phyloP scores from a whole-genome alignment of 2,329 filamentous ascomycete genomes.

The Coleophoma eucalyptorum region DNA sequence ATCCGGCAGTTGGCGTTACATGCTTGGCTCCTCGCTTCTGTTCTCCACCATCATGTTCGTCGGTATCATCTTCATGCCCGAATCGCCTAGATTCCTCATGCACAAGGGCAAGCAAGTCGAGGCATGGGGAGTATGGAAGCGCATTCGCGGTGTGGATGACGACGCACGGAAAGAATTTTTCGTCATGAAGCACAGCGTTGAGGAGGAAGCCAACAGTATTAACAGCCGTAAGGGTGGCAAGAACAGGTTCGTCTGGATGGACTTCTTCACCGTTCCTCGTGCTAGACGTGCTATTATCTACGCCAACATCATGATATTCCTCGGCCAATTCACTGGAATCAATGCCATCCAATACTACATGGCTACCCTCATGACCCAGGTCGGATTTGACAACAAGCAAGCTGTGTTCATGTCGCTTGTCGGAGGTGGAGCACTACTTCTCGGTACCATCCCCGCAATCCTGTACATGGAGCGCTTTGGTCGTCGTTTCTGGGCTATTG shows the following conservation, averaged over 20 bases:
- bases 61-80: conserved; percentile 70
- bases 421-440: conserved; percentile 61
- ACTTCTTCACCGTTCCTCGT: conserved; percentile 68
- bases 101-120: conserved; percentile 59
- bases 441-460: conserved; percentile 66
- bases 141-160: conserved; percentile 57
- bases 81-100: conserved; percentile 66
- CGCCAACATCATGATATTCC: conserved; percentile 66
- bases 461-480: conserved; percentile 71
- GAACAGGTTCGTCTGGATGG: conserved; percentile 63
- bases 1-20: conserved; percentile 68
- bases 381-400: conserved; percentile 60
- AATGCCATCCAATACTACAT: conserved; percentile 74
- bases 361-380: conserved; percentile 61
- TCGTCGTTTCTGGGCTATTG: conserved; percentile 70
- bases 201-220: conserved; percentile 46
- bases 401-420: conserved; percentile 74
- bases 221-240: conserved; percentile 43
- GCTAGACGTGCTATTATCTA: conserved; percentile 64
- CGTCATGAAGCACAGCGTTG: conserved; percentile 63
- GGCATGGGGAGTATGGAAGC: conserved; percentile 68
- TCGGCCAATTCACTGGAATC: conserved; percentile 68
- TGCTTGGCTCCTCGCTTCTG: conserved; percentile 67
- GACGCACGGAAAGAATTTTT: conserved; percentile 68
- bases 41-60: conserved; percentile 61